These are phyloP conservation scores for Biancaea sappan DNA, from an alignment of 306 rosid species.

Conservation along the genomic window DNA sequence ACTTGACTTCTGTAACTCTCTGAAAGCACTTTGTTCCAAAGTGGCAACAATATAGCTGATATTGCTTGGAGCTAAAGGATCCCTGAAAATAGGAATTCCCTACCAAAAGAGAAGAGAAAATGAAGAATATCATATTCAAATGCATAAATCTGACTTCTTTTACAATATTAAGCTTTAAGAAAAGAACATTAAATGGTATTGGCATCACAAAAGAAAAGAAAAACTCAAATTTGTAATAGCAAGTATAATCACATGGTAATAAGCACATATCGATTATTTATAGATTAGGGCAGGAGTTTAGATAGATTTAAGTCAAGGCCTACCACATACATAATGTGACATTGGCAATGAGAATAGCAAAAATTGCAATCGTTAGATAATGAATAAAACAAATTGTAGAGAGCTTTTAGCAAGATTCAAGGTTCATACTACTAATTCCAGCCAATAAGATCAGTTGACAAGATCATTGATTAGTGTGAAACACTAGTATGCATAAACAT, in stretches of 20 bases:
- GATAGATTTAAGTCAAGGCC: neutral
- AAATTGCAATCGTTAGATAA: neutral
- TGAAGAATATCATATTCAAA: conserved; percentile 8
- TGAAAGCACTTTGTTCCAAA: conserved; percentile 93
- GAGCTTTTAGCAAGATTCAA: conserved; percentile 8
- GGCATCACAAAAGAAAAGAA: neutral
- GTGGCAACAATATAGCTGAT: conserved; percentile 84
- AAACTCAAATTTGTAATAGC: conserved; percentile 8
- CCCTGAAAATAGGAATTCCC: conserved; percentile 88
- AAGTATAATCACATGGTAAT: neutral
- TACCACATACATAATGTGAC: neutral
- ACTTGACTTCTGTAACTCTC: conserved; percentile 95
- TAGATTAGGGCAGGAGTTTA: neutral
- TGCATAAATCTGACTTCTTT: neutral
- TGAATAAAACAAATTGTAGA: neutral
- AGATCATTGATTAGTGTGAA: neutral
- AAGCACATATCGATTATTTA: neutral
- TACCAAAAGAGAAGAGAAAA: conserved; percentile 27
- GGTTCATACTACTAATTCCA: neutral
- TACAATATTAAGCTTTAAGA: conserved; percentile 8
- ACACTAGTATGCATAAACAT: neutral
- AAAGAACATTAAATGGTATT: neutral
- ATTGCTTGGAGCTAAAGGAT: conserved; percentile 69
- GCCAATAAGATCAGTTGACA: neutral
- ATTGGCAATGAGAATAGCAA: neutral